Evolutionary conservation across 371 early-diverging fungal genomes (phyloP), one percentile per base, ranked within the genome.

Genomic region (Mortierella sp.): DNA sequence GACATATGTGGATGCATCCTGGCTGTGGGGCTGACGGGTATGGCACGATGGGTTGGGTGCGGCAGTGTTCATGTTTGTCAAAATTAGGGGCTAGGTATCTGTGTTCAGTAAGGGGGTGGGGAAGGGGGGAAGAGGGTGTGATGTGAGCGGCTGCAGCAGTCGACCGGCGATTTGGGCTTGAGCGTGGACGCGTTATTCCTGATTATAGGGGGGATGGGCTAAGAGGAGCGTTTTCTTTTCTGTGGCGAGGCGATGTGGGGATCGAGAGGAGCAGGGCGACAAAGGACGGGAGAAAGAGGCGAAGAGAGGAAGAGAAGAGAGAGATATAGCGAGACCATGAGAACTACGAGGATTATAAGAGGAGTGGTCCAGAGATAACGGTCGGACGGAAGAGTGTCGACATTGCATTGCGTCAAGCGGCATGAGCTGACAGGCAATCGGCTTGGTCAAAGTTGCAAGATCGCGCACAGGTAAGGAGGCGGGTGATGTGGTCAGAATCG

Each of bases 401-500:
- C 48, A 42, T n/a, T n/a, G n/a, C n/a, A n/a, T n/a, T n/a, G n/a
- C n/a, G n/a, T n/a, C n/a, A n/a, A n/a, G n/a, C n/a, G n/a, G n/a
- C n/a, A n/a, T n/a, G 48, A 12, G n/a, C 34, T 34, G 7, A 34
- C 34, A 4, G 34, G 4, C 34, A 34, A 7, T 10, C 34, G 34
- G 34, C 10, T 56, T n/a, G 54, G 71, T 63, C 71, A 59, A 54
- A 50, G 71, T 63, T 63, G 58, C 54, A 63, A 64, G 64, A 45
- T 64, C 59, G 60, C 56, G 47, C 60, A 39, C 57, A 49, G 43
- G 45, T 49, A 50, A 48, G 52, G 48, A 9, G 50, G 34, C 4
- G 10, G 10, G 34, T 34, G 34, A 47, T 60, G 61, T 71, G 54
- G 72, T 72, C 62, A 54, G 72, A 67, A 72, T 72, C 59, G 63